Conservation (phyloP, 805 yeast species). For the Wickerhamiella kurtzmanii region DNA sequence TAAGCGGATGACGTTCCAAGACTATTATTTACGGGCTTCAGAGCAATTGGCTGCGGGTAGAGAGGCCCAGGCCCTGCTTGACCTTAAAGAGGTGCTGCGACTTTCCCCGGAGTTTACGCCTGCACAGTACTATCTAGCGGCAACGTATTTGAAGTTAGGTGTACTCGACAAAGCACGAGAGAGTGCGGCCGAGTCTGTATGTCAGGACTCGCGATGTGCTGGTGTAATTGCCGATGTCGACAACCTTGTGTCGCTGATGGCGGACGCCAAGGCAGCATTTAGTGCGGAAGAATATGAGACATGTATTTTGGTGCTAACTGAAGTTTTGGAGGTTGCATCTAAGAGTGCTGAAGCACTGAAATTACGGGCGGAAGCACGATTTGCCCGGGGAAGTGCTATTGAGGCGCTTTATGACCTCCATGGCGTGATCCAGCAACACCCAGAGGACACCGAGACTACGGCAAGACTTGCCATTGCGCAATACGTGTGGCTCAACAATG, state of each 20-base stretch:
- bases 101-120: constrained; percentile 25
- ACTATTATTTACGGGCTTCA: constrained; percentile 27
- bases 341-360: constrained; percentile 18
- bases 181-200: constrained; percentile 10
- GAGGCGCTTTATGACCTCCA: constrained; percentile 27
- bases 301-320: constrained; percentile 19
- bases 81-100: constrained; percentile 24
- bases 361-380: constrained; percentile 24
- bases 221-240: constrained; percentile 13
- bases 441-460: constrained; percentile 19
- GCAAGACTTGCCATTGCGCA: constrained; percentile 30
- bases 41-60: constrained; percentile 26
- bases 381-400: constrained; percentile 21
- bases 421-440: constrained; percentile 19
- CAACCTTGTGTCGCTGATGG: constrained; percentile 5
- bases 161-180: constrained; percentile 16
- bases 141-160: constrained; percentile 24
- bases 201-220: constrained; percentile 14
- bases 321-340: constrained; percentile 23
- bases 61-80: constrained; percentile 26
- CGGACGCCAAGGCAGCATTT: constrained; percentile 11
- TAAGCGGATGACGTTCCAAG: constrained; percentile 9
- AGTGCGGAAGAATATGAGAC: constrained; percentile 12
- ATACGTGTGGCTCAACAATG: constrained; percentile 37
- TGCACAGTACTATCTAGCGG: constrained; percentile 26